Conservation (phyloP, 257 asterid species). For the Rauvolfia tetraphylla region DNA sequence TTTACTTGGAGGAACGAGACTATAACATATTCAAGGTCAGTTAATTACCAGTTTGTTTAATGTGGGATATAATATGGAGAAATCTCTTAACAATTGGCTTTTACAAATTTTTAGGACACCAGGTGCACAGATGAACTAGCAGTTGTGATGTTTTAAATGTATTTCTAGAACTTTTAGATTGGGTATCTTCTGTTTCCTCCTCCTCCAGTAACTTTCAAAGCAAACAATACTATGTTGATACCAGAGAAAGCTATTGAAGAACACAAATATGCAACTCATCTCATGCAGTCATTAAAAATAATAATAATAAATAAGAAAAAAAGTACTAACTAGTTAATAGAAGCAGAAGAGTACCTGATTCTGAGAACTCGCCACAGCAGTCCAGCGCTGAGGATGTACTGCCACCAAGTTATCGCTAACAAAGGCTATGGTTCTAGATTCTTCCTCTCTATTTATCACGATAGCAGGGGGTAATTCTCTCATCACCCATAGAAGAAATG, state of each 20-base stretch:
- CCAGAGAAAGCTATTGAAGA: not conserved
- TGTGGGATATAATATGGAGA: not conserved
- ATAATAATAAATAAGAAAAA: too few relatives aligned
- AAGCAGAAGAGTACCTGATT: constrained; percentile 57
- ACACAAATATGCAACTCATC: not conserved
- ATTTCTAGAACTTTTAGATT: not conserved
- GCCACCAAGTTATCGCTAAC: constrained; percentile 51
- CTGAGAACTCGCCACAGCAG: constrained; percentile 52
- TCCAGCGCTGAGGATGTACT: constrained; percentile 58
- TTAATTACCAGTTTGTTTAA: not conserved
- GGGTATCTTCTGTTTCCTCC: not conserved
- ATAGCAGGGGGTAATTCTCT: constrained; percentile 77
- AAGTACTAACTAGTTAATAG: not conserved
- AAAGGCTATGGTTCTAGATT: constrained; percentile 61
- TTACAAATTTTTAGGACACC: not conserved
- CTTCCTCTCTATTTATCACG: constrained; percentile 41
- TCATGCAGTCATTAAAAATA: not conserved
- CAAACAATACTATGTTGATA: not conserved
- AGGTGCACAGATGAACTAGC: not conserved
- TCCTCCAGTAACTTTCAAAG: not conserved
- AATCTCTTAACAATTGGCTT: not conserved
- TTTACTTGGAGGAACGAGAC: not conserved
- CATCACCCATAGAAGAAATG: constrained; percentile 78
- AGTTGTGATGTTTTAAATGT: not conserved
- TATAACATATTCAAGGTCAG: not conserved